Evolutionary conservation across 2,329 filamentous ascomycete species (phyloP).

Genomic region (Nemania serpens): DNA sequence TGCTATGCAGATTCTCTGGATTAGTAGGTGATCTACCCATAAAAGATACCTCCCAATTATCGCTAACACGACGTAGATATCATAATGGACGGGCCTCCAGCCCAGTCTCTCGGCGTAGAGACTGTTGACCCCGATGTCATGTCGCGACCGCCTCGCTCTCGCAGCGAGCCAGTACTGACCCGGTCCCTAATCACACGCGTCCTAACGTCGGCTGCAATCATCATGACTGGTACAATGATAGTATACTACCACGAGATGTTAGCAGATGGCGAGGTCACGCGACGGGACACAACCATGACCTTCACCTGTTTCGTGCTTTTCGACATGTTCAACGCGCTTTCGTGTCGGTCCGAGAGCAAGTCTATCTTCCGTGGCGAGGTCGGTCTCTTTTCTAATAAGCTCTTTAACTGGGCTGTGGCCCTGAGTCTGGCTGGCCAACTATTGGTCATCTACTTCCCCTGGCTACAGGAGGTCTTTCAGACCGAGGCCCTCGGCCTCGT

Average conservation of each 20-base stretch:
- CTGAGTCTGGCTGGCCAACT: constrained; percentile 84
- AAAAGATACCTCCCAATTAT: constrained; percentile 15
- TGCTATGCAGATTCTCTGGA: constrained; percentile 99
- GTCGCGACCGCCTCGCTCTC: constrained; percentile 81
- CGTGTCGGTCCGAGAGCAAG: constrained; percentile 89
- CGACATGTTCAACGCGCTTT: constrained; percentile 98
- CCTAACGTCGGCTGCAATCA: constrained; percentile 82
- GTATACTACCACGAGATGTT: constrained; percentile 94
- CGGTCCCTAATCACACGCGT: constrained; percentile 80
- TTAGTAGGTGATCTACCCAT: constrained; percentile 69
- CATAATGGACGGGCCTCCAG: constrained; percentile 98
- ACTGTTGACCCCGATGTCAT: constrained; percentile 94
- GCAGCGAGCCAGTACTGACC: constrained; percentile 90
- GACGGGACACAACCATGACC: constrained; percentile 97
- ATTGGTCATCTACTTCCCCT: constrained; percentile 92
- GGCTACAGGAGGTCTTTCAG: constrained; percentile 92
- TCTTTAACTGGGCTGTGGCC: constrained; percentile 96
- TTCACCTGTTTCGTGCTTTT: constrained; percentile 99
- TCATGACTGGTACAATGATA: constrained; percentile 89
- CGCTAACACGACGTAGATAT: constrained; percentile 68
- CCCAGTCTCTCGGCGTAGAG: constrained; percentile 95
- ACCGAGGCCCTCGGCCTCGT: constrained; percentile 79
- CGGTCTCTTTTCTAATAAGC: constrained; percentile 79
- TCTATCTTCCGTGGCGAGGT: constrained; percentile 86
- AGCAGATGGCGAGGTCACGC: constrained; percentile 78